A percentile compares a stretch with the other conserved stretches of the same genome.
Evolutionary conservation across 2,329 filamentous ascomycete species (phyloP).

Genomic region (Aspergillus ustus): DNA sequence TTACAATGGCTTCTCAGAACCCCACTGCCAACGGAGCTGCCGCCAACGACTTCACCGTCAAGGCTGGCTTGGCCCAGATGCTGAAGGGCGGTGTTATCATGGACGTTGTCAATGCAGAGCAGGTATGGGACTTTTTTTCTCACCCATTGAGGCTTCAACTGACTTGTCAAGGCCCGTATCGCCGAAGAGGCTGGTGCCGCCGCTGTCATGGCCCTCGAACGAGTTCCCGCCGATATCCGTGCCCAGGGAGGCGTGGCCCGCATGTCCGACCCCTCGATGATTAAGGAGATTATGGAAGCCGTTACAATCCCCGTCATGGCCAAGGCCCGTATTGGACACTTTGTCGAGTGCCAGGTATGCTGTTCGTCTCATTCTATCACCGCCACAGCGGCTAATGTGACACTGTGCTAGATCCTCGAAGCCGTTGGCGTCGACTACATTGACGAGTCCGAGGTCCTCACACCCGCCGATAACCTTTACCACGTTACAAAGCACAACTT

Average conservation of each 20-base stretch:
- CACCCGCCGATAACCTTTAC: conserved; percentile 85
- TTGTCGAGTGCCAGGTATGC: conserved; percentile 86
- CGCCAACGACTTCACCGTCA: conserved; percentile 76
- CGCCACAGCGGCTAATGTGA: not conserved
- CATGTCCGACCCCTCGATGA: conserved; percentile 95
- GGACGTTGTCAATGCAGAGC: conserved; percentile 93
- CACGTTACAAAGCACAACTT: conserved; percentile 90
- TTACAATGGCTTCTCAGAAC: conserved; percentile 41
- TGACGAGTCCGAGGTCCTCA: conserved; percentile 96
- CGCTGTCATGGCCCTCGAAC: conserved; percentile 98
- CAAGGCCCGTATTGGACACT: conserved; percentile 96
- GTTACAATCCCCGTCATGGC: conserved; percentile 99
- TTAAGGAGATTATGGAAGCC: conserved; percentile 90
- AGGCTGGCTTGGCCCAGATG: conserved; percentile 96
- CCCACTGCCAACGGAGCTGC: conserved; percentile 39
- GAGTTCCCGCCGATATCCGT: conserved; percentile 95
- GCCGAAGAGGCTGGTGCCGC: conserved; percentile 95
- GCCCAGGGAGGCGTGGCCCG: conserved; percentile 89
- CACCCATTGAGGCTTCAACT: not conserved
- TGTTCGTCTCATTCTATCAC: not conserved
- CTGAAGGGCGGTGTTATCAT: conserved; percentile 99
- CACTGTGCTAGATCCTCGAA: conserved; percentile 75
- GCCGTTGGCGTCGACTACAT: conserved; percentile 96
- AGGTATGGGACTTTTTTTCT: conserved; percentile 52
- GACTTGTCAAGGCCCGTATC: conserved; percentile 74